Evolutionary conservation across 73 alveolate genomes (phyloP).

Genomic region (Paraurostyla sp.): DNA sequence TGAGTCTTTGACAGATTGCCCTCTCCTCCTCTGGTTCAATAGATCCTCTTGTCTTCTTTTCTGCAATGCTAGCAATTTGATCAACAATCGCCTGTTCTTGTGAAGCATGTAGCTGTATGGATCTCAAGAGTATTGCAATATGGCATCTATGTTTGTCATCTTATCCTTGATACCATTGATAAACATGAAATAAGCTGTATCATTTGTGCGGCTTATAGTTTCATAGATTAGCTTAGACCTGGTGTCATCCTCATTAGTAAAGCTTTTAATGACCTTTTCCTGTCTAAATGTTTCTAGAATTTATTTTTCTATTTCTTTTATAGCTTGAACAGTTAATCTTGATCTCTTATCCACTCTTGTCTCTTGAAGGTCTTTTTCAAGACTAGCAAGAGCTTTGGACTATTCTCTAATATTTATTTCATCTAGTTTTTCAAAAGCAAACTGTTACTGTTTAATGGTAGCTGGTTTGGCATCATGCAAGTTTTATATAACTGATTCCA

Average conservation of each 20-base stretch:
- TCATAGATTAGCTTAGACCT: background rate
- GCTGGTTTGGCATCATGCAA: too few relatives aligned
- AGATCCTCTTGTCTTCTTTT: background rate
- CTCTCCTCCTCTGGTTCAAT: background rate
- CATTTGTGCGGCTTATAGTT: conserved; percentile 19
- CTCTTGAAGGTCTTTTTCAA: conserved; percentile 18
- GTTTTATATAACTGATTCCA: background rate
- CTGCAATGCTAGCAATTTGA: background rate
- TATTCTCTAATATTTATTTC: conserved; percentile 10
- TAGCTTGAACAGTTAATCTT: conserved; percentile 4
- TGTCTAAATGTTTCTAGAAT: background rate
- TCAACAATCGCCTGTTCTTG: background rate
- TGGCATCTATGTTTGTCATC: conserved; percentile 21
- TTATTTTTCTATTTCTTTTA: conserved; percentile 1
- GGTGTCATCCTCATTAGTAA: conserved; percentile 34
- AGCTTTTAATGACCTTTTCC: background rate
- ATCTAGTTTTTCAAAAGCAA: conserved; percentile 20
- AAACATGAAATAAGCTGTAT: background rate
- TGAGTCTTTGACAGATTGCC: background rate
- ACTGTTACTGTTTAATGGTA: background rate
- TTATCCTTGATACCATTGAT: conserved; percentile 28
- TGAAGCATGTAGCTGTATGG: conserved; percentile 46
- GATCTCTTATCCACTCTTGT: background rate
- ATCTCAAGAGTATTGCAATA: conserved; percentile 5
- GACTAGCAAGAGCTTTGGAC: background rate